Evolutionary conservation across 1,139 yeast species (phyloP).

Genomic region (Blastobotrys elegans): DNA sequence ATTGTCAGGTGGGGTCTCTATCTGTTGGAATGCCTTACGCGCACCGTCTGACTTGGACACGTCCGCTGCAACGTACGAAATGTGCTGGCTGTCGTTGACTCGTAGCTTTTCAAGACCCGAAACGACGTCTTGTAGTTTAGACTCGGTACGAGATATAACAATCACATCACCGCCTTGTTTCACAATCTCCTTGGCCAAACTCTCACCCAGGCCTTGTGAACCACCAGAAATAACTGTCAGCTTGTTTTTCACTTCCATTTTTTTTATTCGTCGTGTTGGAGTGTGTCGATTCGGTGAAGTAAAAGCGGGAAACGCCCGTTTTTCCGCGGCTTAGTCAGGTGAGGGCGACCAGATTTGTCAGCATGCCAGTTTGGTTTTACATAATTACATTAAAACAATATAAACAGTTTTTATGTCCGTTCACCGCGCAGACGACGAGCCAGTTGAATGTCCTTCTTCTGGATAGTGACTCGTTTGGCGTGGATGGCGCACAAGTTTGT

Average conservation of each 20-base stretch:
- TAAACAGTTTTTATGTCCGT: too few relatives aligned
- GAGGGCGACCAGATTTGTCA: too few relatives aligned
- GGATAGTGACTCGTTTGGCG: too few relatives aligned
- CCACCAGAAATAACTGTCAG: slow-evolving; percentile 86
- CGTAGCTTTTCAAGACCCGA: slow-evolving; percentile 37
- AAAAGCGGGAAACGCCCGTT: not conserved
- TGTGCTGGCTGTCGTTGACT: slow-evolving; percentile 31
- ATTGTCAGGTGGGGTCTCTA: slow-evolving; percentile 52
- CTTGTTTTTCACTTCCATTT: slow-evolving; percentile 31
- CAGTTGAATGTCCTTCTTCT: too few relatives aligned
- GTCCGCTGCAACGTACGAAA: slow-evolving; percentile 59
- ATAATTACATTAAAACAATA: too few relatives aligned
- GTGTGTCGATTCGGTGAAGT: not conserved
- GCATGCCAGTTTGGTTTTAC: too few relatives aligned
- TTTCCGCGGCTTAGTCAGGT: not conserved
- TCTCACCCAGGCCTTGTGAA: slow-evolving; percentile 90
- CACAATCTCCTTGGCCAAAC: slow-evolving; percentile 60
- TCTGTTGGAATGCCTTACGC: slow-evolving; percentile 38
- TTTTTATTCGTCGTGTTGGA: not conserved
- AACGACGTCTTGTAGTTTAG: slow-evolving; percentile 49
- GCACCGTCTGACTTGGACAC: slow-evolving; percentile 54
- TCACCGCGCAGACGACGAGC: too few relatives aligned
- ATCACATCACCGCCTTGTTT: slow-evolving; percentile 57
- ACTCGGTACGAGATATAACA: slow-evolving; percentile 68
- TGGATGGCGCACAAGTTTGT: too few relatives aligned